Conservation (phyloP, 768 basidiomycete species). For the Phylloporus sp. region DNA sequence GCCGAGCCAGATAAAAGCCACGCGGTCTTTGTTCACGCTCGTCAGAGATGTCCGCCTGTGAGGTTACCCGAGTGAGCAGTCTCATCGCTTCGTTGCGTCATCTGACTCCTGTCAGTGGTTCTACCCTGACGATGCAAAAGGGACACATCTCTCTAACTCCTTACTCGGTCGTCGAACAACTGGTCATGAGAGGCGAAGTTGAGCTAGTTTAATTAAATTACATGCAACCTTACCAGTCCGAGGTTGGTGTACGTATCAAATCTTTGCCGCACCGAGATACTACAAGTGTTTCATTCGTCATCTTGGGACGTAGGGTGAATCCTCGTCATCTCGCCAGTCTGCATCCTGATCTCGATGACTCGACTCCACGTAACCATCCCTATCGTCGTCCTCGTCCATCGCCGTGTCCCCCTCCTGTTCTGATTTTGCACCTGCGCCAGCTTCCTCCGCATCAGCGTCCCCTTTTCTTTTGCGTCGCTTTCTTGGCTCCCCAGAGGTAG, state of each 20-base stretch:
- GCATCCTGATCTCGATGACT: conserved; percentile 41
- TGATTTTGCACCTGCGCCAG: conserved; percentile 33
- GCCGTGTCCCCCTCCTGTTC: conserved; percentile 34
- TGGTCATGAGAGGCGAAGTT: conserved; percentile 65
- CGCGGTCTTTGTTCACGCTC: conserved; percentile 80
- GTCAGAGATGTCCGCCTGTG: conserved; percentile 61
- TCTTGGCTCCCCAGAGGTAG: conserved; percentile 36
- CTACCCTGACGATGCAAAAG: conserved; percentile 65
- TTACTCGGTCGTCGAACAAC: conserved; percentile 70
- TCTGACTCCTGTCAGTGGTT: conserved; percentile 46
- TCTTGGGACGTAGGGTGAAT: conserved; percentile 41
- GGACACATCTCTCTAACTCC: conserved; percentile 79
- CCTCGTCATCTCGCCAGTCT: conserved; percentile 38
- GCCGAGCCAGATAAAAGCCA: conserved; percentile 68
- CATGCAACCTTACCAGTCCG: conserved; percentile 13
- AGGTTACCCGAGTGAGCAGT: conserved; percentile 61
- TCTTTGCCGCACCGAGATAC: conserved; percentile 6
- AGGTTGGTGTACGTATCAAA: conserved; percentile 11
- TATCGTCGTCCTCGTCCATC: conserved; percentile 41
- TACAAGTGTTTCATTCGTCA: conserved; percentile 14
- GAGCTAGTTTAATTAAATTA: conserved; percentile 57
- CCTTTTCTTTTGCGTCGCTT: conserved; percentile 47
- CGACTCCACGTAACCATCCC: conserved; percentile 35
- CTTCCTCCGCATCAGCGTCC: conserved; percentile 34
- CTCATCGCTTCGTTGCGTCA: neutral